Evolutionary conservation across 306 rosid genomes (phyloP).

Genomic region (Corylus americana): DNA sequence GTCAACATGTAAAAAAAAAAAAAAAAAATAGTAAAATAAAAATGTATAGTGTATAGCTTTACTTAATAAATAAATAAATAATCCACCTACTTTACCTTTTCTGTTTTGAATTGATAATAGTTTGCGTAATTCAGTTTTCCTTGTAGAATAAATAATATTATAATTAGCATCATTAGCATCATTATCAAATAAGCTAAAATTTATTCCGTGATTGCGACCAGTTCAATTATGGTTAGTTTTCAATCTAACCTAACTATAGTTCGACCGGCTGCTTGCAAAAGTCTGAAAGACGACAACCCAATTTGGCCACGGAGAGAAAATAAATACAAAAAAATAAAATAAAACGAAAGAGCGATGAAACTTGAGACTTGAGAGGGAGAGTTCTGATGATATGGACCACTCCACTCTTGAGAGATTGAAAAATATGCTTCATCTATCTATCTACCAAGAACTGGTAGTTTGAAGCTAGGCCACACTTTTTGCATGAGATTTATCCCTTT

Average conservation of each 20-base stretch:
- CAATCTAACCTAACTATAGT: background rate
- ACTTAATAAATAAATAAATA: too few relatives aligned
- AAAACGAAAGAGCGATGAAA: background rate
- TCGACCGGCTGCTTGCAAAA: background rate
- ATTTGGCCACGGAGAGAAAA: background rate
- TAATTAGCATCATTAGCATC: background rate
- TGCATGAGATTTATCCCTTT: constrained; percentile 60
- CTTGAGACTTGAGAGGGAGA: too few relatives aligned
- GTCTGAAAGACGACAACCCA: too few relatives aligned
- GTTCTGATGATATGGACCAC: constrained; percentile 39
- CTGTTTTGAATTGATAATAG: too few relatives aligned
- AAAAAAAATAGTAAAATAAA: too few relatives aligned
- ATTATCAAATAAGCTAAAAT: background rate
- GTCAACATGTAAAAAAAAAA: too few relatives aligned
- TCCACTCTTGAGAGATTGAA: constrained; percentile 27
- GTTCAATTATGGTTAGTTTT: background rate
- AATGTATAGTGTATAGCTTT: too few relatives aligned
- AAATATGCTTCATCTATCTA: constrained; percentile 25
- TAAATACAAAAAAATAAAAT: background rate
- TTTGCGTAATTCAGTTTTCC: too few relatives aligned
- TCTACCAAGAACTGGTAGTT: constrained; percentile 33
- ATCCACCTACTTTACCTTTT: too few relatives aligned
- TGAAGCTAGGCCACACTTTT: constrained; percentile 77
- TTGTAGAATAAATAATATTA: background rate
- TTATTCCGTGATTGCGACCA: background rate